A percentile compares a stretch with the other conserved stretches of the same genome.
Evolutionary conservation across 2,329 filamentous ascomycete genomes (phyloP).

Genomic region (Gnomoniopsis sp.): DNA sequence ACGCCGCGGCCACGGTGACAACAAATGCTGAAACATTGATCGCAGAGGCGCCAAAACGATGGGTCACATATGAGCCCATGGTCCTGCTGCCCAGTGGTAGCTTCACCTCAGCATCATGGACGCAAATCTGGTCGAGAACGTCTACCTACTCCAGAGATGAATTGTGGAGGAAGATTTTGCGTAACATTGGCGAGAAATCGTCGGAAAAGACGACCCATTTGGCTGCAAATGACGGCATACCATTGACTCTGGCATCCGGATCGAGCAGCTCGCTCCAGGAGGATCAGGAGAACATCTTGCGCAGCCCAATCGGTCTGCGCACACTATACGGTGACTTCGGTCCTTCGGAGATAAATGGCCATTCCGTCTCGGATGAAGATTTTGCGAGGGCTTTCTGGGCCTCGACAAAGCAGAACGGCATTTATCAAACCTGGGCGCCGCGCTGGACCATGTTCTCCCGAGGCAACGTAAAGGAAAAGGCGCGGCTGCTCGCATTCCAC

Average conservation of each 20-base stretch:
- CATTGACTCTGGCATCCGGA: conserved; percentile 32
- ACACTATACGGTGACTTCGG: conserved; percentile 77
- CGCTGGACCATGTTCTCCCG: conserved; percentile 91
- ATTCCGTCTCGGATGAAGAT: conserved; percentile 41
- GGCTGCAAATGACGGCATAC: conserved; percentile 61
- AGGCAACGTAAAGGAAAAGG: conserved; percentile 87
- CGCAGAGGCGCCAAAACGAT: conserved; percentile 50
- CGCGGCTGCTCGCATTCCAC: conserved; percentile 61
- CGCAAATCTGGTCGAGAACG: conserved; percentile 28
- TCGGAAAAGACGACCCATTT: conserved; percentile 49
- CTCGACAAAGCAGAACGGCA: conserved; percentile 71
- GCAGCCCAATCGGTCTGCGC: conserved; percentile 67
- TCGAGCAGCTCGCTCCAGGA: background rate
- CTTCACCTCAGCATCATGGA: conserved; percentile 44
- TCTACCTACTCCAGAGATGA: conserved; percentile 22
- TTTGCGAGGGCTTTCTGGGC: conserved; percentile 75
- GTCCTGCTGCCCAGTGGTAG: conserved; percentile 57
- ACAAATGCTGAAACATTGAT: conserved; percentile 29
- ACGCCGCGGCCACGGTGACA: background rate
- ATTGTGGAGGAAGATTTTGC: conserved; percentile 50
- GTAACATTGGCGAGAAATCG: conserved; percentile 39
- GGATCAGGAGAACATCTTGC: conserved; percentile 61
- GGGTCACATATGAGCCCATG: conserved; percentile 60
- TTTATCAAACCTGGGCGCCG: conserved; percentile 83
- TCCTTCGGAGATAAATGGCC: conserved; percentile 28